phyloP scores from a whole-genome alignment of 1,139 yeast genomes.

The Candida tropicalis region DNA sequence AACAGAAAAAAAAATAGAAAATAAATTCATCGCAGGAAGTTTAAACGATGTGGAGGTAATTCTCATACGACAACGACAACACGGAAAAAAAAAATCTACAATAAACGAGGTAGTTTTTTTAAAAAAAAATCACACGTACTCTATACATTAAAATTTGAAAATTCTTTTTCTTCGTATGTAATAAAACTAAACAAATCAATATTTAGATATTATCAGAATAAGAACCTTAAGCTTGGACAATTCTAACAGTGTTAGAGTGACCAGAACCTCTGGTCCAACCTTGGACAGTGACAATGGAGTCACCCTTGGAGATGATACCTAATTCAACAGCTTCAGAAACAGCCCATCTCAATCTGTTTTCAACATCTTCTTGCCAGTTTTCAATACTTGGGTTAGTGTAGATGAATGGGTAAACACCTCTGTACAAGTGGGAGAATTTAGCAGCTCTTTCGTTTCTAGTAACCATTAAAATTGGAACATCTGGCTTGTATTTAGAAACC shows the following conservation, averaged over 20 bases:
- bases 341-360: constrained; percentile 92
- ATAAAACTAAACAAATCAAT: constrained; percentile 4
- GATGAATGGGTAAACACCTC: constrained; percentile 98
- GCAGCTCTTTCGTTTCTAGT: constrained; percentile 94
- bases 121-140: constrained; percentile 1
- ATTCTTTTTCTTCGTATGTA: neutral
- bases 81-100: no score
- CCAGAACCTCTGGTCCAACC: constrained; percentile 99
- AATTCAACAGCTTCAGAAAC: constrained; percentile 86
- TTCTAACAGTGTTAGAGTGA: constrained; percentile 97
- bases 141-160: constrained; percentile 6
- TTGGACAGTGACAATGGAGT: constrained; percentile 90
- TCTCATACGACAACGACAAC: no score
- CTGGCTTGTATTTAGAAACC: constrained; percentile 96
- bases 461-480: constrained; percentile 96
- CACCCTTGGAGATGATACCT: constrained; percentile 87
- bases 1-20: neutral
- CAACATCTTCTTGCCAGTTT: constrained; percentile 97
- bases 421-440: constrained; percentile 92
- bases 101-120: no score
- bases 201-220: neutral
- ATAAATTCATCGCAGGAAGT: neutral
- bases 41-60: no score
- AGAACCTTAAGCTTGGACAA: constrained; percentile 47
- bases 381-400: constrained; percentile 67